Base-by-base conservation (phyloP, 2,329 filamentous ascomycete species). In the Zymoseptoria brevis region DNA sequence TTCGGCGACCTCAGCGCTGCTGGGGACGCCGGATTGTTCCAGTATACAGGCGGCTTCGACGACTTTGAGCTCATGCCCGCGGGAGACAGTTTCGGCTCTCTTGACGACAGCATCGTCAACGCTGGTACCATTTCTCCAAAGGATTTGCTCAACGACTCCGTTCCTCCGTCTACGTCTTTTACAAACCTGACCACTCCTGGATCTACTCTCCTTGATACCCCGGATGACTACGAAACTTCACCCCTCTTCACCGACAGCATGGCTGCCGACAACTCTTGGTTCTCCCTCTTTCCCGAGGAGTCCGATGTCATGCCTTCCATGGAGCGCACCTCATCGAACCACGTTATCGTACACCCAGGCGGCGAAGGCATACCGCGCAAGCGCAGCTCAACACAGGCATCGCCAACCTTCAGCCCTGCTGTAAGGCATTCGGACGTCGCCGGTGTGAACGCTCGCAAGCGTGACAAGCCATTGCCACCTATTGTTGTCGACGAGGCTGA, bases 121-220 rank as follows among this genome's bases (percentile, higher is more conserved):
- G 74, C 74, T 63, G 74, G 73, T 60, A 96, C 91, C 50, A 83
- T 96, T 62, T 96, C 91, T 62, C 91, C 91, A 19, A 87, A 89
- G 74, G 90, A 96, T 69, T 80, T 96, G 65, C 79, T 92, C 67
- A 83, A 89, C 69, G 79, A 82, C 60, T 95, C 90, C 62, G 85
- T 90, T 45, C 91, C 91, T 29, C 89, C 89, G 70, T 96, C 91
- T 1, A 82, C 87, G 53, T 86, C 89, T 35, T 85, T 94, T 71
- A 96, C 91, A 41, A 86, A 90, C 64, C 72, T 96, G 74, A 96
- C 90, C 59, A 94, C 91, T 61, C 91, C 91, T 51, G 77, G 77
- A 65, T 89, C 88, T n/a, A 80, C 85, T 59, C 87, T 85, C 69
- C 83, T 88, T 71, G 88, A 87, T 68, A 95, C 90, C 56, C 90